Percentiles rank a stretch among this genome's conserved stretches.
Conservation (phyloP, 2,329 filamentous ascomycete species). For the Akanthomyces muscarius region DNA sequence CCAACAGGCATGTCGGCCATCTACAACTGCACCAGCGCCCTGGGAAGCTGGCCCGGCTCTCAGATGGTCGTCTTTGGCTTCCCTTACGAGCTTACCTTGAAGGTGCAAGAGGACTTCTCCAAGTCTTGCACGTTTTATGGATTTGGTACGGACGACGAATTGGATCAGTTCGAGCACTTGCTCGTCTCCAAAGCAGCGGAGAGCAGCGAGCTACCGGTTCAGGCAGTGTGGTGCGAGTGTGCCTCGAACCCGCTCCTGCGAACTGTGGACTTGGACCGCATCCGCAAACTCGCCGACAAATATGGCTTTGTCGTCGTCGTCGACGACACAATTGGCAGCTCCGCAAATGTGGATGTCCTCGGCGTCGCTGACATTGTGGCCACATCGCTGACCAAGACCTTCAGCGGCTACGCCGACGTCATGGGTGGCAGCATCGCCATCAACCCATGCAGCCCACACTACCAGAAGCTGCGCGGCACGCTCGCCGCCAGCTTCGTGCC, state of each 20-base stretch:
- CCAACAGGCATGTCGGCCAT: constrained; percentile 53
- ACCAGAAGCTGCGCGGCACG: constrained; percentile 33
- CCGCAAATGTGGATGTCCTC: constrained; percentile 49
- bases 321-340: constrained; percentile 47
- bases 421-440: constrained; percentile 50
- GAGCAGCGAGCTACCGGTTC: constrained; percentile 40
- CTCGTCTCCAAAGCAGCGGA: constrained; percentile 37
- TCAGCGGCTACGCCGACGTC: constrained; percentile 53
- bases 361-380: constrained; percentile 46
- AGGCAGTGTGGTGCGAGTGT: constrained; percentile 5
- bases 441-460: constrained; percentile 42
- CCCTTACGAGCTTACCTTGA: constrained; percentile 50
- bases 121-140: constrained; percentile 47
- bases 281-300: constrained; percentile 39
- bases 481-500: constrained; percentile 18
- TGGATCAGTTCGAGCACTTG: constrained; percentile 43
- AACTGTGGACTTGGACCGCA: constrained; percentile 30
- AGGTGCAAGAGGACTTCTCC: constrained; percentile 42
- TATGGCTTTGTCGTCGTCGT: constrained; percentile 42
- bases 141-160: constrained; percentile 35
- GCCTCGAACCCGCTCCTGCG: constrained; percentile 32
- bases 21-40: constrained; percentile 37
- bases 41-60: constrained; percentile 31
- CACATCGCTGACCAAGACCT: constrained; percentile 54
- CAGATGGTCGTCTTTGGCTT: constrained; percentile 38